Percentiles rank a stretch among this genome's conserved stretches.
These are phyloP conservation scores for Persicaria tinctoria DNA, from an alignment of 148 eudicot genomes.

Conservation along the genomic window DNA sequence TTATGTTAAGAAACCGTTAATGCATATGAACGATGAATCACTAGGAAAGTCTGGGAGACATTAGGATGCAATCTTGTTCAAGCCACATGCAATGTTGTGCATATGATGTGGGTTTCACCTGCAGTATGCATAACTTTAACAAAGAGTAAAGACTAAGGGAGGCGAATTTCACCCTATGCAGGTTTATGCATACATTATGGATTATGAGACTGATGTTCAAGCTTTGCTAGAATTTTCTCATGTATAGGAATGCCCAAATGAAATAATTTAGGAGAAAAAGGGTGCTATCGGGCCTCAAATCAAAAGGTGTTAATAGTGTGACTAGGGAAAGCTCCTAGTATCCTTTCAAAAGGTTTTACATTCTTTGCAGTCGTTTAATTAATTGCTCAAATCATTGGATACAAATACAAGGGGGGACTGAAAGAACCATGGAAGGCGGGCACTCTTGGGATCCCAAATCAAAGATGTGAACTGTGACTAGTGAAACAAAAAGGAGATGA, in stretches of 20 bases:
- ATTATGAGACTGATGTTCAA: background rate
- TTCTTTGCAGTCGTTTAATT: too few relatives aligned
- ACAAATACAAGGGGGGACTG: too few relatives aligned
- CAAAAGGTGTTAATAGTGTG: background rate
- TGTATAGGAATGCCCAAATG: background rate
- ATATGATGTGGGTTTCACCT: background rate
- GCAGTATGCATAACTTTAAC: background rate
- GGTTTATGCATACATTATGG: background rate
- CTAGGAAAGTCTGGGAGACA: background rate
- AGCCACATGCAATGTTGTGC: background rate
- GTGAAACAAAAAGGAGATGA: background rate
- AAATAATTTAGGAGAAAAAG: background rate
- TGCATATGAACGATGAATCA: background rate
- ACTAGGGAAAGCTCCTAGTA: background rate
- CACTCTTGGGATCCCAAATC: too few relatives aligned
- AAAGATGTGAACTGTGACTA: background rate
- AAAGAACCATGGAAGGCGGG: too few relatives aligned
- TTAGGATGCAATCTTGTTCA: background rate
- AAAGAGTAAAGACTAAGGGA: background rate
- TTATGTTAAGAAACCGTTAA: background rate
- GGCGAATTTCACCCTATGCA: background rate
- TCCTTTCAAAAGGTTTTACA: background rate
- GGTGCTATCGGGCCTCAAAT: background rate
- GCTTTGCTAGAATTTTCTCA: background rate
- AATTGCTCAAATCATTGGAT: too few relatives aligned